Conservation (phyloP, 495 filamentous ascomycete species). For the Hyphodiscus hymeniophilus region DNA sequence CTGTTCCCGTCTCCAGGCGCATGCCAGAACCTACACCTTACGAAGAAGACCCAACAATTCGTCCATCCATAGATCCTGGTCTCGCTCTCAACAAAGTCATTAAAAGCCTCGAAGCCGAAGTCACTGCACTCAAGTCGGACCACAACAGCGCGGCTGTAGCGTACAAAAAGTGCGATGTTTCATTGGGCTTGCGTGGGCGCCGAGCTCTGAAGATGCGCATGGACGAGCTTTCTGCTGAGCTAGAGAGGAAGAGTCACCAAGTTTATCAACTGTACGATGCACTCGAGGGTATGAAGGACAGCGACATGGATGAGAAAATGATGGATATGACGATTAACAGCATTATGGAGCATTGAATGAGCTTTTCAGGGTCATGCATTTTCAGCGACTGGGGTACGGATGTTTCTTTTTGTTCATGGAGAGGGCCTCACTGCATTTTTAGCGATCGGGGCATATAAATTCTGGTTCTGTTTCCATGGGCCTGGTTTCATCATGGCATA, state of each 20-base stretch:
- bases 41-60: constrained; percentile 66
- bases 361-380: too few relatives aligned
- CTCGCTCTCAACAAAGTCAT: constrained; percentile 71
- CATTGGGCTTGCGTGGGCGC: constrained; percentile 59
- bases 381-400: too few relatives aligned
- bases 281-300: constrained; percentile 68
- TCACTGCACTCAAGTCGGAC: constrained; percentile 67
- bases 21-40: constrained; percentile 39
- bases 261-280: constrained; percentile 88
- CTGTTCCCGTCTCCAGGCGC: constrained; percentile 64
- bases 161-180: constrained; percentile 63
- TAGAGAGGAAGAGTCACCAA: constrained; percentile 77
- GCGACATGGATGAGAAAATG: constrained; percentile 55
- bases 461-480: too few relatives aligned
- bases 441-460: too few relatives aligned
- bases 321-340: constrained; percentile 54
- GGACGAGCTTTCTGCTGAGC: constrained; percentile 50
- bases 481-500: too few relatives aligned
- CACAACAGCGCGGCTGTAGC: constrained; percentile 45
- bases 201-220: constrained; percentile 57
- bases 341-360: constrained; percentile 1
- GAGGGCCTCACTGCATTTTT: too few relatives aligned
- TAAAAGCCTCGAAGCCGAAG: constrained; percentile 74
- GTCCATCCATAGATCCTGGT: constrained; percentile 66
- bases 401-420: too few relatives aligned